Percentiles rank a stretch among this genome's conserved stretches.
Conservation (phyloP, 116 monocot species). For the Papilionanthe hybrid region DNA sequence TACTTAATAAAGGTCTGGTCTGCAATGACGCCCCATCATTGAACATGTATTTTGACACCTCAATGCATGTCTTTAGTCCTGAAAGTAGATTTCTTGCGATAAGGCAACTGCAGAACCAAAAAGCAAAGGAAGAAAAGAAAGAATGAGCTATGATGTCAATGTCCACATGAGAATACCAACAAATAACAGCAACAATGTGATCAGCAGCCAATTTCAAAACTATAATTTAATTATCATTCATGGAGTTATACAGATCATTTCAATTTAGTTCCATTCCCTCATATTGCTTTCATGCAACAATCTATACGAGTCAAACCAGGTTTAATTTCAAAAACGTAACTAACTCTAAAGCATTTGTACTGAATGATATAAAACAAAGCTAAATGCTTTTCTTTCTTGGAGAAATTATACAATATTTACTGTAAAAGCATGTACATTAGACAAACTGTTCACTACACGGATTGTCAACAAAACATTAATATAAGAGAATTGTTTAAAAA, state of each 20-base stretch:
- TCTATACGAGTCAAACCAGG: no score
- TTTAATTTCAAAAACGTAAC: not conserved
- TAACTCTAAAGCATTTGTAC: not conserved
- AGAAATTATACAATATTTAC: not conserved
- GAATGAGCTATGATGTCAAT: not conserved
- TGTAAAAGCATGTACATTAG: not conserved
- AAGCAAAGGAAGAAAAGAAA: not conserved
- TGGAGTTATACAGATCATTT: not conserved
- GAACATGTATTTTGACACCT: slow-evolving; percentile 83
- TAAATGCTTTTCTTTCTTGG: not conserved
- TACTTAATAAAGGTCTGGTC: slow-evolving; percentile 35
- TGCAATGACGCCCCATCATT: slow-evolving; percentile 37
- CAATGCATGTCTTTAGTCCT: slow-evolving; percentile 89
- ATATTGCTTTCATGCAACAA: not conserved
- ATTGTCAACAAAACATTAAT: not conserved
- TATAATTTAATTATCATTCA: not conserved
- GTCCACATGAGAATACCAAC: not conserved
- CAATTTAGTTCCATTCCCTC: not conserved
- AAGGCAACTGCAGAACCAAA: slow-evolving; percentile 64
- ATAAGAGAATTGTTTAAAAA: not conserved
- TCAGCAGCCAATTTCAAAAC: not conserved
- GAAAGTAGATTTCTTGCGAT: slow-evolving; percentile 90
- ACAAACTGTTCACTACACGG: not conserved
- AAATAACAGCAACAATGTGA: not conserved
- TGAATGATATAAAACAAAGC: not conserved